Evolutionary conservation across 352 stramenopile species (phyloP).

Genomic region (Phytophthora podocarpi): DNA sequence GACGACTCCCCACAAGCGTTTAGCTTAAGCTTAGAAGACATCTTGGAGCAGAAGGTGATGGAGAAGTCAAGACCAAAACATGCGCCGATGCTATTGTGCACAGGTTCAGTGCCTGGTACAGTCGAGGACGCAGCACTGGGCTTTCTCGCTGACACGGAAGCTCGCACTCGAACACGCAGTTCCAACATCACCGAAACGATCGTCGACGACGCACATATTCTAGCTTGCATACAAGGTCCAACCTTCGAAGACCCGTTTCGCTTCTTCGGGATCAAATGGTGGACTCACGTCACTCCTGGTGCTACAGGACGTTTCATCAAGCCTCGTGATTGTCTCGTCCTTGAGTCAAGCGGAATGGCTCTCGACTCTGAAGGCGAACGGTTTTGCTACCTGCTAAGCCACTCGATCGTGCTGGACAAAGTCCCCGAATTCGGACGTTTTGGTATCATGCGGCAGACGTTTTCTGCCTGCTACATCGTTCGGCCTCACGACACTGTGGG

Average conservation of each 20-base stretch:
- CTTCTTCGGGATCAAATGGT: slow-evolving; percentile 52
- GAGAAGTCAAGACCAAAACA: slow-evolving; percentile 23
- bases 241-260: slow-evolving; percentile 45
- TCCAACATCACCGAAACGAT: slow-evolving; percentile 25
- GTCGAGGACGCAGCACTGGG: slow-evolving; percentile 46
- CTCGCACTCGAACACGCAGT: slow-evolving; percentile 28
- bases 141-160: slow-evolving; percentile 37
- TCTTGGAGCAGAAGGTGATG: slow-evolving; percentile 25
- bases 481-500: slow-evolving; percentile 18
- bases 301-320: slow-evolving; percentile 34
- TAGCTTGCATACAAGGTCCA: slow-evolving; percentile 37
- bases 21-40: no score
- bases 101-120: slow-evolving; percentile 33
- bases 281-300: slow-evolving; percentile 25
- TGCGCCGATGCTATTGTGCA: slow-evolving; percentile 31
- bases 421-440: slow-evolving; percentile 26
- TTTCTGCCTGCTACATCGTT: slow-evolving; percentile 44
- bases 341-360: slow-evolving; percentile 42
- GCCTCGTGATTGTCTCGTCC: slow-evolving; percentile 37
- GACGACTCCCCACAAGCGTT: slow-evolving; percentile 8
- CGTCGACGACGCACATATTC: slow-evolving; percentile 29
- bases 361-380: slow-evolving; percentile 31
- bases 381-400: slow-evolving; percentile 38
- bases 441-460: slow-evolving; percentile 31
- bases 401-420: slow-evolving; percentile 36